Percentiles rank a stretch among this genome's conserved stretches.
Conservation (phyloP, 768 basidiomycete genomes). For the Strobilomyces echinocephalus region DNA sequence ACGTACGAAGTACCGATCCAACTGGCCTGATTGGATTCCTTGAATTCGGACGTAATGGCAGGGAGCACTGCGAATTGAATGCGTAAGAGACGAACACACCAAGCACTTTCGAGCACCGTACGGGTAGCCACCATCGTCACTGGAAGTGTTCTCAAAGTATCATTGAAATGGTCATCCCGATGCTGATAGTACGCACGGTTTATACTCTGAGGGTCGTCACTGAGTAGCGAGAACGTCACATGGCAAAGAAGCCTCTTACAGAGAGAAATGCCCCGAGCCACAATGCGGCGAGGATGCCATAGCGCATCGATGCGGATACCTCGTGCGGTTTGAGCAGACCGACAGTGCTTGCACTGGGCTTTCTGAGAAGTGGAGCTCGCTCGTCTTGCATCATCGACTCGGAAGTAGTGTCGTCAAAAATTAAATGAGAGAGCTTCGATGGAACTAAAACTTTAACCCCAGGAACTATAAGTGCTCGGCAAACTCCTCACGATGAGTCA, state of each 20-base stretch:
- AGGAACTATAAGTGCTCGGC: too few species aligned
- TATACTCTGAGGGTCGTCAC: constrained; percentile 3
- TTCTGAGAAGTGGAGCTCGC: constrained; percentile 21
- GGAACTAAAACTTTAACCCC: too few species aligned
- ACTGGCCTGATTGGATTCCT: constrained; percentile 12
- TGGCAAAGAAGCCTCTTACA: constrained; percentile 31
- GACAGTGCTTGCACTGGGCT: background rate
- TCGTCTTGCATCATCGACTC: constrained; percentile 12
- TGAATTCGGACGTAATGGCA: too few species aligned
- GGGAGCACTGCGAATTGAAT: background rate
- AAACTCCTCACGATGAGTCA: too few species aligned
- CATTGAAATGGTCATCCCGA: background rate
- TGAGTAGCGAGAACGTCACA: background rate
- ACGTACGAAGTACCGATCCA: constrained; percentile 24
- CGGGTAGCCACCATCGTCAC: constrained; percentile 24
- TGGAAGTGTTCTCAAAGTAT: background rate
- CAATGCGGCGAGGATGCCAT: constrained; percentile 59
- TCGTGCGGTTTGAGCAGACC: constrained; percentile 45
- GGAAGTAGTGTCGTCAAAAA: background rate
- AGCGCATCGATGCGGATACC: constrained; percentile 50
- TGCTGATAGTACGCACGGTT: constrained; percentile 7
- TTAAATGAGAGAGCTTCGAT: background rate
- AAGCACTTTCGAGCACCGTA: background rate
- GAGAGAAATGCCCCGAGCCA: constrained; percentile 67
- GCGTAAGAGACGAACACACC: background rate